Base-by-base conservation (phyloP, 2,329 filamentous ascomycete species). In the Herpotrichia juniperi region DNA sequence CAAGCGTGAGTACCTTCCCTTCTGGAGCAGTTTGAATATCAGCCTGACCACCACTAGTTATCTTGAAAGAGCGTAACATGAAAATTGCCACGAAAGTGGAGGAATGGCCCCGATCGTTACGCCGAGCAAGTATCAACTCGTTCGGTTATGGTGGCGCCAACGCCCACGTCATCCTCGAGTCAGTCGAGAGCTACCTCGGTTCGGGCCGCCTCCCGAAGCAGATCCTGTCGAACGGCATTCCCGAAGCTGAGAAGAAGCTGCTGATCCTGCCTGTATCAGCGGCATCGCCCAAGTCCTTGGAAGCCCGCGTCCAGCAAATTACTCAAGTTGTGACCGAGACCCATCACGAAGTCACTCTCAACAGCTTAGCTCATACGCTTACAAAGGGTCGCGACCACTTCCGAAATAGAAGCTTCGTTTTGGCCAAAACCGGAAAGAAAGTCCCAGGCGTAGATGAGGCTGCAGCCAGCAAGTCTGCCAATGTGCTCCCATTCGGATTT, bases 101-200 rank as follows among this genome's bases (percentile, higher is more conserved):
- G 19, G 21, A 42, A 4, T 56, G 53, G 53, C 47, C 58, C 53
- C 2, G 14, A 6, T 1, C 21, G 37, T 14, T 19, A 16, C 26
- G 39, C n/a, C 24, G 59, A 11, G 53, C 51, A 12, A 54, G 50
- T 3, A 48, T 62, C 9, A 61, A 61, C 21, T 55, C 51, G 16
- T 64, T 63, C 40, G 63, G 63, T 4, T 63, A 53, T 30, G 62
- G 62, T 12, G 63, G 63, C 4, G 42, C 60, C 4, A 66, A 66
- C 42, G 53, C 48, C 2, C 63, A 66, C 50, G 51, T 52, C 2
- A 46, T 66, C 31, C 37, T 66, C 5, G 62, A 66, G 5, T 21
- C 9, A 7, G 21, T 22, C 9, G 22, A 34, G 16, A 26, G 42
- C 11, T 42, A 31, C 26, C 31, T 40, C 11, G 19, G 32, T 8